Conservation (phyloP, 2,329 filamentous ascomycete species). For the Chaetomium strumarium region DNA sequence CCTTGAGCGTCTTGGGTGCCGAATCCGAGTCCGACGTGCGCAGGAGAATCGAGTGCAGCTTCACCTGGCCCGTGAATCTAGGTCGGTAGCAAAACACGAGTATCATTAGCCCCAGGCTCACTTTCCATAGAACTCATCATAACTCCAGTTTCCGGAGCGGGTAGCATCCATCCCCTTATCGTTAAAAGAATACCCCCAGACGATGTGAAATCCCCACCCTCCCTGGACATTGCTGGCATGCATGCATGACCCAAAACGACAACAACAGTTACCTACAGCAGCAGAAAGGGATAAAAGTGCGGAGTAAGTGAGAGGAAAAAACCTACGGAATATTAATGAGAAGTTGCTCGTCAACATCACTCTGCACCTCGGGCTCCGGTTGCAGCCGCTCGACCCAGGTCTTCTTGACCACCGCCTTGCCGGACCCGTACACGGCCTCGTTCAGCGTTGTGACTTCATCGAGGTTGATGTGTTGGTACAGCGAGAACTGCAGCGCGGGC, state of each 20-base stretch:
- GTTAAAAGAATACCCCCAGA: too few relatives aligned
- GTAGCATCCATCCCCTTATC: too few relatives aligned
- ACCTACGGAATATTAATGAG: conserved; percentile 82
- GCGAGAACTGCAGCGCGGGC: conserved; percentile 80
- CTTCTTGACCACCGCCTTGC: conserved; percentile 75
- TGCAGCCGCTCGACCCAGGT: conserved; percentile 79
- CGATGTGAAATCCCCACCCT: too few relatives aligned
- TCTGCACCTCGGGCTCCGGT: conserved; percentile 68
- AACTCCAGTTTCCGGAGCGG: too few relatives aligned
- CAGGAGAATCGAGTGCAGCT: conserved; percentile 82
- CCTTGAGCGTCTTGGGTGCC: conserved; percentile 75
- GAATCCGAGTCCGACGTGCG: conserved; percentile 66
- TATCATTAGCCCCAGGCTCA: too few relatives aligned
- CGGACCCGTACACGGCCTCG: conserved; percentile 63
- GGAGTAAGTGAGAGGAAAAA: neutral
- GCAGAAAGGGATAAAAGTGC: conserved; percentile 1
- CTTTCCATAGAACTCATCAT: neutral
- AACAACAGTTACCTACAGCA: conserved; percentile 31
- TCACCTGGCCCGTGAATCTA: conserved; percentile 89
- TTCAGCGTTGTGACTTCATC: conserved; percentile 80
- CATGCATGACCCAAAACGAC: neutral
- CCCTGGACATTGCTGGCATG: too few relatives aligned
- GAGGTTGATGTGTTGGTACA: conserved; percentile 91
- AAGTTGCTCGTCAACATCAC: conserved; percentile 89
- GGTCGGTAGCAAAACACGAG: too few relatives aligned